Percentiles rank a stretch among this genome's conserved stretches.
phyloP scores from a whole-genome alignment of 2,329 filamentous ascomycete species.

The Neodidymelliopsis sp. region DNA sequence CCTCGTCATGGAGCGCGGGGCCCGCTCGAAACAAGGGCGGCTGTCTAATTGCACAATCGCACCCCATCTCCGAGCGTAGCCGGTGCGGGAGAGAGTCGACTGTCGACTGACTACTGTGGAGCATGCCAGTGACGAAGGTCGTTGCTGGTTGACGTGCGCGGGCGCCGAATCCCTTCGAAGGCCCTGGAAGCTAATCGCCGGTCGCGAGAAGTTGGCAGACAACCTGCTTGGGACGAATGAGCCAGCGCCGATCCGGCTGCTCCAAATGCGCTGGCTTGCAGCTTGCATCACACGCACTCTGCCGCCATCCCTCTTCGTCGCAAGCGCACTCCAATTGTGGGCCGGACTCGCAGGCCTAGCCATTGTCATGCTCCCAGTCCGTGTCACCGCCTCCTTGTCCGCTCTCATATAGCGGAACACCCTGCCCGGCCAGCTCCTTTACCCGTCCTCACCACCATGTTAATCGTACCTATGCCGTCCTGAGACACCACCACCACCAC shows the following conservation, averaged over 20 bases:
- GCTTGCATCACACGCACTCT: constrained; percentile 23
- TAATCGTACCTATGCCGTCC: constrained; percentile 38
- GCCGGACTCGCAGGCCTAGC: constrained; percentile 13
- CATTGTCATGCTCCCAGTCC: constrained; percentile 16
- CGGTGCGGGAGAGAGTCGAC: not conserved
- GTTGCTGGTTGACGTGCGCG: constrained; percentile 7
- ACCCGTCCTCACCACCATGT: constrained; percentile 36
- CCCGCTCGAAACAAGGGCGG: constrained; percentile 16
- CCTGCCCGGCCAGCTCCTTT: constrained; percentile 21
- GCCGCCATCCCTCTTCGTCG: not conserved
- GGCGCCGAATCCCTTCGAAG: constrained; percentile 17
- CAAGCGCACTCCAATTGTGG: constrained; percentile 1
- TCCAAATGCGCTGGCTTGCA: constrained; percentile 13
- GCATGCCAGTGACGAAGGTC: constrained; percentile 14
- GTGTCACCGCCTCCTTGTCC: constrained; percentile 24
- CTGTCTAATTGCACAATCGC: constrained; percentile 3
- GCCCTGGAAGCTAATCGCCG: constrained; percentile 19
- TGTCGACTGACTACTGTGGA: too few species aligned
- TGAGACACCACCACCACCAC: constrained; percentile 32
- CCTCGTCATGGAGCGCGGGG: constrained; percentile 20
- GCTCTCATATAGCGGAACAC: constrained; percentile 14
- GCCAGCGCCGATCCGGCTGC: constrained; percentile 20
- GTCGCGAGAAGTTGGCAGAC: constrained; percentile 26
- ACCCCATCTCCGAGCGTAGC: constrained; percentile 12
- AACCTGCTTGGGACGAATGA: constrained; percentile 14